Evolutionary conservation across 495 filamentous ascomycete genomes (phyloP).

Genomic region (Penicillium longicatenatum): DNA sequence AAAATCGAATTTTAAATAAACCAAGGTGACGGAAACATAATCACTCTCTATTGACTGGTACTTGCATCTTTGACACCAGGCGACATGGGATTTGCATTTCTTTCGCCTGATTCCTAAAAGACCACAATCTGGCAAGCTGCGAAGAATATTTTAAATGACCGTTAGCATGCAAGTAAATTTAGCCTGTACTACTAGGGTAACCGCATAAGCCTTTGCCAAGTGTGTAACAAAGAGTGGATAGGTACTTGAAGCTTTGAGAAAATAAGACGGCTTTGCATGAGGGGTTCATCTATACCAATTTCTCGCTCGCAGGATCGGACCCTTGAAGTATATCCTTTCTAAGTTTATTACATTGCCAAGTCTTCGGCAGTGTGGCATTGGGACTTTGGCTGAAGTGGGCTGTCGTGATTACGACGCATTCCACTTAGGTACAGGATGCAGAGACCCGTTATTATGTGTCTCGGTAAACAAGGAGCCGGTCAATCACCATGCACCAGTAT

Average conservation of each 20-base stretch:
- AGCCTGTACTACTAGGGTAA: not conserved
- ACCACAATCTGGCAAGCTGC: too few species aligned
- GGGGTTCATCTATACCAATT: too few species aligned
- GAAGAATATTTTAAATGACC: too few species aligned
- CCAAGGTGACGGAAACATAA: too few species aligned
- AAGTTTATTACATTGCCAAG: not conserved
- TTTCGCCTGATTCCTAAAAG: too few species aligned
- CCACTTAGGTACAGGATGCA: not conserved
- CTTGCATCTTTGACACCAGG: too few species aligned
- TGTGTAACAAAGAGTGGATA: not conserved
- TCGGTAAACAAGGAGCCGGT: not conserved
- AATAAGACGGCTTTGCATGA: too few species aligned
- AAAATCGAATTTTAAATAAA: too few species aligned
- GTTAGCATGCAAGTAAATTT: not conserved
- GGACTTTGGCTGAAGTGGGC: not conserved
- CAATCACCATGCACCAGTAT: not conserved
- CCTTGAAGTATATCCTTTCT: not conserved
- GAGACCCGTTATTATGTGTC: not conserved
- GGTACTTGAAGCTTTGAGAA: not conserved
- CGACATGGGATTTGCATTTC: too few species aligned
- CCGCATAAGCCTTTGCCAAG: not conserved
- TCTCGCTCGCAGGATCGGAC: not conserved
- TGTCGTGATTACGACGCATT: not conserved
- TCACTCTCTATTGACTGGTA: too few species aligned
- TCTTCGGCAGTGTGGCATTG: not conserved